Percentiles rank a stretch among this genome's conserved stretches.
These are phyloP conservation scores for Exserohilum rostratum DNA, from an alignment of 2,329 filamentous ascomycete genomes.

Conservation along the genomic window DNA sequence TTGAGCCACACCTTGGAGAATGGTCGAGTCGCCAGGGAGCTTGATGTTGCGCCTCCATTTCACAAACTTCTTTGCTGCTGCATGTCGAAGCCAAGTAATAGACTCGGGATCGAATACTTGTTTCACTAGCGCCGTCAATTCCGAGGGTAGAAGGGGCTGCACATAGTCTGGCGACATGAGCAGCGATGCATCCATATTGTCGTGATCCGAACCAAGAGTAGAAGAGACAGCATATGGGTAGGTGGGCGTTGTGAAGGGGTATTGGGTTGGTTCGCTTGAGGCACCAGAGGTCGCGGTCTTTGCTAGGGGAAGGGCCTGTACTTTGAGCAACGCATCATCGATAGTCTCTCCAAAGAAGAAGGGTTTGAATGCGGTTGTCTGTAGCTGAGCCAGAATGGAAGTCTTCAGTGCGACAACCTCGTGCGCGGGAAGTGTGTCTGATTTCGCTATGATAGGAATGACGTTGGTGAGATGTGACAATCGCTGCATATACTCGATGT, in stretches of 20 bases:
- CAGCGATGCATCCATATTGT: slow-evolving; percentile 89
- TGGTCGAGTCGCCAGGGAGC: slow-evolving; percentile 35
- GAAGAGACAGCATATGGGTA: slow-evolving; percentile 80
- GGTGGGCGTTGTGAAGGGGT: slow-evolving; percentile 40
- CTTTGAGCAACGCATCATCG: slow-evolving; percentile 44
- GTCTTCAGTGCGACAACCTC: slow-evolving; percentile 66
- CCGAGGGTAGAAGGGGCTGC: slow-evolving; percentile 77
- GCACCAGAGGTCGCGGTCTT: background rate
- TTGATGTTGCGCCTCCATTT: slow-evolving; percentile 65
- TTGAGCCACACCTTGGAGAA: slow-evolving; percentile 33
- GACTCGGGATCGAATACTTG: slow-evolving; percentile 79
- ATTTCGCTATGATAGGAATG: slow-evolving; percentile 78
- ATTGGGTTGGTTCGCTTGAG: slow-evolving; percentile 27
- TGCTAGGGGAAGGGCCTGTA: slow-evolving; percentile 38
- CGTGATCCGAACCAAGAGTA: slow-evolving; percentile 70
- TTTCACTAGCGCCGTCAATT: slow-evolving; percentile 72
- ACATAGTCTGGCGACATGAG: slow-evolving; percentile 93
- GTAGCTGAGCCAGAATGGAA: slow-evolving; percentile 62
- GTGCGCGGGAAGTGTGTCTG: slow-evolving; percentile 69
- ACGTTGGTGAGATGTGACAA: slow-evolving; percentile 80
- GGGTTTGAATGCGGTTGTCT: slow-evolving; percentile 62
- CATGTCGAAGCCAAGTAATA: slow-evolving; percentile 79
- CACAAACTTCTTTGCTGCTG: slow-evolving; percentile 80
- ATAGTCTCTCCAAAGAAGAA: slow-evolving; percentile 67
- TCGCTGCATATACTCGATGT: slow-evolving; percentile 73